Evolutionary conservation across 139 green algal genomes (phyloP).

Genomic region (Coccomyxa sp.): DNA sequence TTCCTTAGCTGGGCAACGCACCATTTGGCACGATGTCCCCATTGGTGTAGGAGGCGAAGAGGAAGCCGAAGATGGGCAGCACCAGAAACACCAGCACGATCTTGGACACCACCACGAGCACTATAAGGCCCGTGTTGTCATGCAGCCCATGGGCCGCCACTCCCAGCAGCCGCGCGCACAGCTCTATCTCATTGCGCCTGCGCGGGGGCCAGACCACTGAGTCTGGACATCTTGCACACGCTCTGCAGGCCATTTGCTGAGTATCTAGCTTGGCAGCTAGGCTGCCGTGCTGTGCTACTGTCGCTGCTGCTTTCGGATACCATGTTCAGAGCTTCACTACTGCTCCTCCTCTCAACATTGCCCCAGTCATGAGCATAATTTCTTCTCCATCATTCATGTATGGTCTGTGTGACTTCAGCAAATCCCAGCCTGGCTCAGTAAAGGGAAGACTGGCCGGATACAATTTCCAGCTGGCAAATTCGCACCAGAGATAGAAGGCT

Average conservation of each 20-base stretch:
- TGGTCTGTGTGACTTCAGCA: not conserved
- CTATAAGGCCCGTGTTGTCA: constrained; percentile 32
- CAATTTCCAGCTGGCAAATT: not conserved
- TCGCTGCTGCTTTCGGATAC: not conserved
- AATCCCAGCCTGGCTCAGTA: not conserved
- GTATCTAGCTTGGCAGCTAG: not conserved
- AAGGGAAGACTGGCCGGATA: not conserved
- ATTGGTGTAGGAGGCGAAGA: constrained; percentile 32
- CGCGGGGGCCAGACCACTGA: not conserved
- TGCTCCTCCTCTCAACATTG: not conserved
- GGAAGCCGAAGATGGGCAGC: constrained; percentile 10
- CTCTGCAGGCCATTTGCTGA: not conserved
- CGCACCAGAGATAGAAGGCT: constrained; percentile 48
- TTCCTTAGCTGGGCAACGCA: not conserved
- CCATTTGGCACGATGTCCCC: constrained; percentile 40
- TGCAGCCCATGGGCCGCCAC: constrained; percentile 38
- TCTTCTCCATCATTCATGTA: not conserved
- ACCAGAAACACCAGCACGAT: constrained; percentile 1
- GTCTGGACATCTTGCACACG: not conserved
- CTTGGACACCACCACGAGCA: constrained; percentile 9
- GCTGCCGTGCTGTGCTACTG: not conserved
- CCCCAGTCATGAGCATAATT: not conserved
- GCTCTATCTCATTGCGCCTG: constrained; percentile 44
- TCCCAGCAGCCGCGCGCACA: constrained; percentile 44
- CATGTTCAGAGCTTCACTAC: not conserved